Evolutionary conservation across 2,329 filamentous ascomycete species (phyloP).

Genomic region (Xylariaceae sp.): DNA sequence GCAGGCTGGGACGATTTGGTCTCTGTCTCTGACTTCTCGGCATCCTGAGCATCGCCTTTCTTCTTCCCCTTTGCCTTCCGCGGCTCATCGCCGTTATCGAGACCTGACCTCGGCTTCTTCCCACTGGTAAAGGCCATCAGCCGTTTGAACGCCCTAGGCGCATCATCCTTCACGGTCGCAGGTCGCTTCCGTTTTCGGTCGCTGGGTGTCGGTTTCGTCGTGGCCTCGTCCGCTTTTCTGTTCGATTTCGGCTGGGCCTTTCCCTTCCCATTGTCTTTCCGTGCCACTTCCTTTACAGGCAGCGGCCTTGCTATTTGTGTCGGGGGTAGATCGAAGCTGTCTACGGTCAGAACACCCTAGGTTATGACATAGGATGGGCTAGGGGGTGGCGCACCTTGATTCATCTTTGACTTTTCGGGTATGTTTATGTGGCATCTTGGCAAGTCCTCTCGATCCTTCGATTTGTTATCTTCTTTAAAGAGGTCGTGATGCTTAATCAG

Average conservation of each 20-base stretch:
- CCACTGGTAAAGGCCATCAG: slow-evolving; percentile 69
- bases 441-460: no score
- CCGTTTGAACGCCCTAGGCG: slow-evolving; percentile 79
- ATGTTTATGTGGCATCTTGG: slow-evolving; percentile 78
- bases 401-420: slow-evolving; percentile 58
- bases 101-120: slow-evolving; percentile 55
- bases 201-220: slow-evolving; percentile 30
- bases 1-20: slow-evolving; percentile 16
- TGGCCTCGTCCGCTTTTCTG: slow-evolving; percentile 26
- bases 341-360: slow-evolving; percentile 3
- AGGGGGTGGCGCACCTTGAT: slow-evolving; percentile 41
- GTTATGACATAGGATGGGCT: slow-evolving; percentile 15
- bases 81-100: slow-evolving; percentile 63
- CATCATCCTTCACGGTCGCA: slow-evolving; percentile 59
- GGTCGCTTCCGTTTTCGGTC: slow-evolving; percentile 45
- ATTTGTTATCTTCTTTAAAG: no score
- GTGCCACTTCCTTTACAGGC: slow-evolving; percentile 36
- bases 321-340: slow-evolving; percentile 46
- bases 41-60: slow-evolving; percentile 19
- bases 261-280: slow-evolving; percentile 25
- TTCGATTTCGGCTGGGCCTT: no score
- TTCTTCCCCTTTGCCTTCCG: slow-evolving; percentile 30
- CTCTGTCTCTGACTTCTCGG: slow-evolving; percentile 14
- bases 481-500: no score
- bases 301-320: slow-evolving; percentile 46